Evolutionary conservation across 208 protist species (phyloP).

Genomic region (Angomonas deanei): DNA sequence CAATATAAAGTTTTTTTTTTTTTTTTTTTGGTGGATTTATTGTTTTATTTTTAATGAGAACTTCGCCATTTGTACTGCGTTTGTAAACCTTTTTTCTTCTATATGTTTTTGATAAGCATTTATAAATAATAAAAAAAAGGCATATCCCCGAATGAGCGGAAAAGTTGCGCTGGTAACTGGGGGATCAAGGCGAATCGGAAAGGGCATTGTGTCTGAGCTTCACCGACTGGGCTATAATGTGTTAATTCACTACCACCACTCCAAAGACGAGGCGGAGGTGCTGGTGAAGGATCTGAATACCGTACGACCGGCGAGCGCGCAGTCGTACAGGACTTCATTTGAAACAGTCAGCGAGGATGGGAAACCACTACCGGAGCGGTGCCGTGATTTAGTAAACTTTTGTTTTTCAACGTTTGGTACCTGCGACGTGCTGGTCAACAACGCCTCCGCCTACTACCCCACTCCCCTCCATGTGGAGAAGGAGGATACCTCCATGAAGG

Average conservation of each 20-base stretch:
- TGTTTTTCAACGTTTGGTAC: conserved; percentile 58
- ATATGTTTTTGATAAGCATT: conserved; percentile 2
- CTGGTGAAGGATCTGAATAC: conserved; percentile 50
- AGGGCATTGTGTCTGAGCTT: conserved; percentile 30
- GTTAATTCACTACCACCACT: conserved; percentile 53
- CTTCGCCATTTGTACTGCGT: no score
- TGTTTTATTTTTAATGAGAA: no score
- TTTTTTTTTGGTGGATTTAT: no score
- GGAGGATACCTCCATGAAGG: not conserved
- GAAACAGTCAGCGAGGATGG: conserved; percentile 2
- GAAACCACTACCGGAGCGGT: conserved; percentile 22
- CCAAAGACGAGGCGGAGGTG: conserved; percentile 18
- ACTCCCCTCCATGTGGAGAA: conserved; percentile 42
- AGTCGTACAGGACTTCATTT: conserved; percentile 18
- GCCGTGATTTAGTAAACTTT: conserved; percentile 25
- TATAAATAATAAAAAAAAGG: not conserved
- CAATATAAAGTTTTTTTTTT: no score
- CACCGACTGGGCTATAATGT: conserved; percentile 48
- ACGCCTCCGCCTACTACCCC: conserved; percentile 71
- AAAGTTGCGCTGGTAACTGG: conserved; percentile 64
- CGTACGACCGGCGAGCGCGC: conserved; percentile 30
- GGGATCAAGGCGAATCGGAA: conserved; percentile 46
- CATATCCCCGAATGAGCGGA: not conserved
- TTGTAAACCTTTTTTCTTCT: conserved; percentile 1
- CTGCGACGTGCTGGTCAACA: conserved; percentile 83